These are phyloP conservation scores for Trypanosoma brucei DNA, from an alignment of 208 protist genomes.

Conservation along the genomic window DNA sequence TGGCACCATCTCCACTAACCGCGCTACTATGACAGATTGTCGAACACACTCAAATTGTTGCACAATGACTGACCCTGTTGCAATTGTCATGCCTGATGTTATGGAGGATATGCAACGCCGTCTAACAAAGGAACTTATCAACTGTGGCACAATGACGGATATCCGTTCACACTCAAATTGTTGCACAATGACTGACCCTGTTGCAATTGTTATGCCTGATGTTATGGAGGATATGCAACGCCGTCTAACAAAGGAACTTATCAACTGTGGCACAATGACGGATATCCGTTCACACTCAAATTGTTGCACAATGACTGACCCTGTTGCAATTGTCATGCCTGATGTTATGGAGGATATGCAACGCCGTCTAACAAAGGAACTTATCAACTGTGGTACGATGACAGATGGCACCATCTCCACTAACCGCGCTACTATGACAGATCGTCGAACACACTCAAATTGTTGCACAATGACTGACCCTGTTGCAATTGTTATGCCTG, in stretches of 20 bases:
- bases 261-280: background rate
- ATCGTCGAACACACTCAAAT: background rate
- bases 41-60: no score
- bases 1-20: no score
- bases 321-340: background rate
- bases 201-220: background rate
- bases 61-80: background rate
- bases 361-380: background rate
- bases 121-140: background rate
- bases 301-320: background rate
- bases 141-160: no score
- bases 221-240: background rate
- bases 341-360: background rate
- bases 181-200: background rate
- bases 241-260: background rate
- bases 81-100: background rate
- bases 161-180: no score
- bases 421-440: background rate
- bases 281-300: background rate
- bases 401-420: background rate
- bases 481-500: background rate
- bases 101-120: background rate
- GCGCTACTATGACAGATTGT: no score
- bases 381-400: background rate
- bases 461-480: background rate